Evolutionary conservation across 2,329 filamentous ascomycete genomes (phyloP).

Genomic region (Akanthomyces muscarius): DNA sequence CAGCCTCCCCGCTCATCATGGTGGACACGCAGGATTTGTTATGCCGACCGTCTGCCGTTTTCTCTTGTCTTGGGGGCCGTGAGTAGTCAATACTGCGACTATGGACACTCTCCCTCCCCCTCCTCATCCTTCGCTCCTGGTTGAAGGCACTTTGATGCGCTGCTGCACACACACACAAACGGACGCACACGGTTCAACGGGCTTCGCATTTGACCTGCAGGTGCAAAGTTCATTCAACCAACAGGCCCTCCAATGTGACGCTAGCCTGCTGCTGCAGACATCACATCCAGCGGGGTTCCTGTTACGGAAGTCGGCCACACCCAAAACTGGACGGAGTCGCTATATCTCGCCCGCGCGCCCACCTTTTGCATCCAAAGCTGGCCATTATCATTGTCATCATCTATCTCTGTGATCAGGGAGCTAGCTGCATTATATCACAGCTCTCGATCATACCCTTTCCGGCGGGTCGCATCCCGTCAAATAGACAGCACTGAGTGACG

Average conservation of each 20-base stretch:
- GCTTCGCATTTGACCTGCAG: background rate
- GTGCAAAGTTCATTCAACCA: background rate
- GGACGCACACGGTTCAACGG: background rate
- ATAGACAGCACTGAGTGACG: background rate
- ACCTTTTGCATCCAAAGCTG: background rate
- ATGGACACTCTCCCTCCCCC: background rate
- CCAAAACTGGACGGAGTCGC: background rate
- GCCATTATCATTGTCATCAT: background rate
- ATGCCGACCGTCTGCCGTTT: background rate
- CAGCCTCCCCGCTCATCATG: slow-evolving; percentile 1
- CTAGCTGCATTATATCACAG: background rate
- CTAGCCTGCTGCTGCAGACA: background rate
- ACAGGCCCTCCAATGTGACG: slow-evolving; percentile 11
- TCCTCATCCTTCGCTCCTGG: background rate
- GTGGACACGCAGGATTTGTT: background rate
- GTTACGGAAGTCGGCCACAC: background rate
- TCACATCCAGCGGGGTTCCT: slow-evolving; percentile 2
- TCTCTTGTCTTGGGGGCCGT: background rate
- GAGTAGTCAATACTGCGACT: background rate
- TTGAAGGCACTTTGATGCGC: background rate
- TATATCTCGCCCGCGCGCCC: slow-evolving; percentile 1
- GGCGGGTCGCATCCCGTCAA: background rate
- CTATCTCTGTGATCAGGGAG: background rate
- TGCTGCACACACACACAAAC: background rate
- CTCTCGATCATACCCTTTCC: background rate